These are phyloP conservation scores for Hyphopichia fennica DNA, from an alignment of 1,139 yeast genomes.

Conservation along the genomic window DNA sequence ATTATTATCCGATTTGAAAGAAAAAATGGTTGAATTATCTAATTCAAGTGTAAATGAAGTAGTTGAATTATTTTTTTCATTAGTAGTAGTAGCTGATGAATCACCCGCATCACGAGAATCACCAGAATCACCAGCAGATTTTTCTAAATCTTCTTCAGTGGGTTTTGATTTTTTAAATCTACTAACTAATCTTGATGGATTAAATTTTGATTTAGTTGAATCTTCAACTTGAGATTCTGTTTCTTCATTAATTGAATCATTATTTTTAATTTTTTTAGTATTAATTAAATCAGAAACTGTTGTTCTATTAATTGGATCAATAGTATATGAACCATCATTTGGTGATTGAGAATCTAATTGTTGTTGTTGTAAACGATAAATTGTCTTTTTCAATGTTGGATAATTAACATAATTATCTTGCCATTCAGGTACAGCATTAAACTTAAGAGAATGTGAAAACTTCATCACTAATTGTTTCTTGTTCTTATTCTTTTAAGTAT, in stretches of 20 bases:
- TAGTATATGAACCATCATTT: slow-evolving; percentile 24
- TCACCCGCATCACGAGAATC: not conserved
- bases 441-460: slow-evolving; percentile 71
- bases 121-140: slow-evolving; percentile 1
- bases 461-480: slow-evolving; percentile 58
- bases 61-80: slow-evolving; percentile 14
- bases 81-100: slow-evolving; percentile 2
- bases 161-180: slow-evolving; percentile 8
- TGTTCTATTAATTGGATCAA: slow-evolving; percentile 17
- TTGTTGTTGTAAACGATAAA: slow-evolving; percentile 48
- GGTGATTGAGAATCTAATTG: slow-evolving; percentile 27
- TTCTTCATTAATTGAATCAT: not conserved
- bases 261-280: slow-evolving; percentile 6
- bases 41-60: slow-evolving; percentile 24
- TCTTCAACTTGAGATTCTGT: not conserved
- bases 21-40: slow-evolving; percentile 29
- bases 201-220: slow-evolving; percentile 5
- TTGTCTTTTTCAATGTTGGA: slow-evolving; percentile 59
- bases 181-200: slow-evolving; percentile 14
- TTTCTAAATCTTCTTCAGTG: slow-evolving; percentile 5
- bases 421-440: slow-evolving; percentile 85
- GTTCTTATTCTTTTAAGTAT: no score
- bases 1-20: slow-evolving; percentile 11
- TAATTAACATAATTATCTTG: slow-evolving; percentile 66
- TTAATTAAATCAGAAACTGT: slow-evolving; percentile 28